phyloP scores from a whole-genome alignment of 148 eudicot genomes.

The Fagopyrum esculentum region DNA sequence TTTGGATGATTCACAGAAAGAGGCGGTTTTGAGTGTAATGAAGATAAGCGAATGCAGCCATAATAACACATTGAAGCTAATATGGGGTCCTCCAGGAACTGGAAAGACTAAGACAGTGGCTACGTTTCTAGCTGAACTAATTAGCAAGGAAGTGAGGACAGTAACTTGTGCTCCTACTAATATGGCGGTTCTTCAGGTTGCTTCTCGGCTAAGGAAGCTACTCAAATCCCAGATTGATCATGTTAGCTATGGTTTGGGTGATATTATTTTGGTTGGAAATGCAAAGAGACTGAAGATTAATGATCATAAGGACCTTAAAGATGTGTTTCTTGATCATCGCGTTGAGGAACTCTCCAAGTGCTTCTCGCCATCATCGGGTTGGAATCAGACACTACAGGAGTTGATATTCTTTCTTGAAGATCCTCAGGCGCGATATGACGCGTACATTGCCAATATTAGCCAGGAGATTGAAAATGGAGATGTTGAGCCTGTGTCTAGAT shows the following conservation, averaged over 20 bases:
- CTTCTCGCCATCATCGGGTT: conserved; percentile 39
- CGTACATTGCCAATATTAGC: conserved; percentile 20
- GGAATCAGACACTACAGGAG: conserved; percentile 27
- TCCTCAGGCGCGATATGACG: conserved; percentile 28
- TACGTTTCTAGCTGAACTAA: conserved; percentile 24
- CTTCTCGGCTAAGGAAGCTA: conserved; percentile 24
- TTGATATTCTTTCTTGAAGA: conserved; percentile 46
- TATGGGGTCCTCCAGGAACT: conserved; percentile 74
- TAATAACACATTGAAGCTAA: conserved; percentile 33
- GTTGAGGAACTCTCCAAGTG: conserved; percentile 26
- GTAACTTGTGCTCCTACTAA: conserved; percentile 60
- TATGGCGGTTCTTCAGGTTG: conserved; percentile 34
- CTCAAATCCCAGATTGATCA: not conserved
- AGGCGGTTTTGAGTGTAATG: conserved; percentile 33
- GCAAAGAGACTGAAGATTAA: conserved; percentile 45
- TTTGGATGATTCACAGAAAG: conserved; percentile 36
- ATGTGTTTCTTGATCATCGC: conserved; percentile 44
- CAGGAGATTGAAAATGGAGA: not conserved
- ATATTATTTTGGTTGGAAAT: conserved; percentile 60
- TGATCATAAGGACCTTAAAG: conserved; percentile 31
- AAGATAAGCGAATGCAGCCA: conserved; percentile 31
- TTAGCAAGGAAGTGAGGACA: conserved; percentile 26
- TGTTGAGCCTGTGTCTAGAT: not conserved
- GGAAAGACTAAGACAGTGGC: conserved; percentile 60
- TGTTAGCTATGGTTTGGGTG: conserved; percentile 25